Percentiles rank a stretch among this genome's conserved stretches.
Conservation (phyloP, 495 filamentous ascomycete species). For the Hypomontagnella submonticulosa region DNA sequence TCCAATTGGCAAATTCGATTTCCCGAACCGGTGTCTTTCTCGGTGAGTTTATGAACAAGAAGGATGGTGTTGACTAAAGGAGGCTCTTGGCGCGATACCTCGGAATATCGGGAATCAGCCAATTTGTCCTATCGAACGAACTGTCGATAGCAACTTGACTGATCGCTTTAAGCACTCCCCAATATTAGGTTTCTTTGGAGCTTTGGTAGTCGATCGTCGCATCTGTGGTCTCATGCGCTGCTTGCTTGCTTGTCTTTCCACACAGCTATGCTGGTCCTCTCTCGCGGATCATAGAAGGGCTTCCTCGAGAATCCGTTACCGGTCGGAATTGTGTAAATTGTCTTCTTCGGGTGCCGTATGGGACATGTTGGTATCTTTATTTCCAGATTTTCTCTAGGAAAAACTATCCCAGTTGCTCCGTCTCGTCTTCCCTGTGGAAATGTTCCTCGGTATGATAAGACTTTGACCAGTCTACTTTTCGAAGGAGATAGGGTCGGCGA, state of each 20-base stretch:
- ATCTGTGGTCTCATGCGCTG: constrained; percentile 12
- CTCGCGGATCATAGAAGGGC: not conserved
- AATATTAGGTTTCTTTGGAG: constrained; percentile 11
- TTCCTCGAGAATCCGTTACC: not conserved
- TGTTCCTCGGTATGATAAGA: constrained; percentile 5
- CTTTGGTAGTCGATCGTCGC: constrained; percentile 14
- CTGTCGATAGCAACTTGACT: constrained; percentile 20
- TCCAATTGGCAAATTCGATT: constrained; percentile 37
- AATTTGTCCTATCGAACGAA: constrained; percentile 33
- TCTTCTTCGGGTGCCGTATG: constrained; percentile 3
- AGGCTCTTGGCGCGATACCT: constrained; percentile 36
- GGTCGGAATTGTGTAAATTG: constrained; percentile 4
- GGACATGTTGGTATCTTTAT: not conserved
- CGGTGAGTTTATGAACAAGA: constrained; percentile 36
- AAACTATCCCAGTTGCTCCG: not conserved
- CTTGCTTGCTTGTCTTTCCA: constrained; percentile 12
- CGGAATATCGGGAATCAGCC: constrained; percentile 37
- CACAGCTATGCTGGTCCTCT: constrained; percentile 17
- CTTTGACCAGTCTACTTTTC: not conserved
- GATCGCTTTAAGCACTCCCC: constrained; percentile 1
- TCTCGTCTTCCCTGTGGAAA: not conserved
- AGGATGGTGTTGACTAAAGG: constrained; percentile 29
- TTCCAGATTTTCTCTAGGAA: not conserved
- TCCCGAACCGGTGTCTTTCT: constrained; percentile 38
- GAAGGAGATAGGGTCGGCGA: not conserved